A percentile compares a stretch with the other conserved stretches of the same genome.
Evolutionary conservation across 164 flowering plant species (phyloP).

Genomic region (Berberis vulgaris): DNA sequence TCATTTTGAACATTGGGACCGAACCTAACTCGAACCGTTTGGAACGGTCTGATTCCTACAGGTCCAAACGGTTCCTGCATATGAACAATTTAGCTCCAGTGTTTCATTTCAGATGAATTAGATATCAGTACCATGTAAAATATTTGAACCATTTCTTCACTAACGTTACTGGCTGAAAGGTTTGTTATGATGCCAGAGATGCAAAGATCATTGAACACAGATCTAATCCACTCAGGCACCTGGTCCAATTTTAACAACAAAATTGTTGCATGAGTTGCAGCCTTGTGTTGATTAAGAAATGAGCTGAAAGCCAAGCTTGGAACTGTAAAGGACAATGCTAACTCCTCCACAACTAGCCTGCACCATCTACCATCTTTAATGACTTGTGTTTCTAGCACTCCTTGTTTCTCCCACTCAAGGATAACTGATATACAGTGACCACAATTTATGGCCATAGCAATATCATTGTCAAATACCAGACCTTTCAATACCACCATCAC

Average conservation of each 20-base stretch:
- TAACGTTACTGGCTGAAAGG: conserved; percentile 43
- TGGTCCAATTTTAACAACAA: conserved; percentile 45
- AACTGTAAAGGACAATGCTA: conserved; percentile 55
- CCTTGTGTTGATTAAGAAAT: conserved; percentile 46
- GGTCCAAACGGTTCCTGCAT: no score
- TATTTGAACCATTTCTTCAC: conserved; percentile 44
- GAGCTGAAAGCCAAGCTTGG: conserved; percentile 59
- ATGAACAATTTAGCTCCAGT: no score
- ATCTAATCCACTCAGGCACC: conserved; percentile 60
- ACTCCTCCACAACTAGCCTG: conserved; percentile 70
- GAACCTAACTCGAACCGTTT: no score
- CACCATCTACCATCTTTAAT: conserved; percentile 46
- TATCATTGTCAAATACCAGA: conserved; percentile 42
- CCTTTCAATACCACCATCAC: conserved; percentile 61
- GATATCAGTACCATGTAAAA: conserved; percentile 44
- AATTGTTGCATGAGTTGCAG: conserved; percentile 51
- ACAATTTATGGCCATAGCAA: conserved; percentile 62
- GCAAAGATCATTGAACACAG: conserved; percentile 51
- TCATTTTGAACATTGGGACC: no score
- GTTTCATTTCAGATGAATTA: conserved; percentile 27
- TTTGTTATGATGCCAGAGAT: conserved; percentile 53
- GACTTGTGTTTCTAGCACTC: conserved; percentile 13
- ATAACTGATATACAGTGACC: conserved; percentile 53
- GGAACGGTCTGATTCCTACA: no score
- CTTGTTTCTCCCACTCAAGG: conserved; percentile 49